Base-by-base conservation (phyloP, 73 alveolate genomes). In the Paramecium pentaurelia region DNA sequence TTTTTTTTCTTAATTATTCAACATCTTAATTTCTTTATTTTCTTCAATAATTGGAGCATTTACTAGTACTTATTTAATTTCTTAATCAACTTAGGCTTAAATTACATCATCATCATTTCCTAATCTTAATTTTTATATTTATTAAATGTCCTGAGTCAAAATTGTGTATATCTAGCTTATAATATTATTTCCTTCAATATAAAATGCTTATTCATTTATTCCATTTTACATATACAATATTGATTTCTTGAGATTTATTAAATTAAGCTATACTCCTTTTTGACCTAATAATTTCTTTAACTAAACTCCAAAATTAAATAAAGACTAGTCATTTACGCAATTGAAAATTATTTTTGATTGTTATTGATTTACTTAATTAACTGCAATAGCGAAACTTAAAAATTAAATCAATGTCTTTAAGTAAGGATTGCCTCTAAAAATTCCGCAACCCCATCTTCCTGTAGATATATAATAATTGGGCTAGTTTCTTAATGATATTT, bases 371-470 rank as follows among this genome's bases (percentile, higher is more conserved):
- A 22, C 10, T 64, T 32, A 25, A 22, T 64, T 36, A 8, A 14
- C n/a, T 25, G 97, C 96, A 71, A 60, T 58, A 8, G 95, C 77
- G 28, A 92, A 40, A 25, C 97, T 95, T 1, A 93, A 45, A 94
- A 96, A 93, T 86, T 95, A 90, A 10, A 95, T 70, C 27, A 92
- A 28, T 87, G 92, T 73, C 60, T 95, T 95, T 28, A 95, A 85
- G 51, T 86, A 92, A 28, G 96, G 95, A 51, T 93, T 71, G 1
- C 98, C 98, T 30, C 70, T 80, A 60, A 93, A 95, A 18, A 94
- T 95, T 16, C 98, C 98, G 77, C 98, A 95, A 7, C 98, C 98
- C 98, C 98, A 95, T 77, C 92, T 93, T 30, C 98, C 98, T 18
- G 98, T 95, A 10, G 95, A 73, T 28, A 95, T 87, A 27, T 58